Conservation (phyloP, 805 yeast species). For the Lipomyces kockii region DNA sequence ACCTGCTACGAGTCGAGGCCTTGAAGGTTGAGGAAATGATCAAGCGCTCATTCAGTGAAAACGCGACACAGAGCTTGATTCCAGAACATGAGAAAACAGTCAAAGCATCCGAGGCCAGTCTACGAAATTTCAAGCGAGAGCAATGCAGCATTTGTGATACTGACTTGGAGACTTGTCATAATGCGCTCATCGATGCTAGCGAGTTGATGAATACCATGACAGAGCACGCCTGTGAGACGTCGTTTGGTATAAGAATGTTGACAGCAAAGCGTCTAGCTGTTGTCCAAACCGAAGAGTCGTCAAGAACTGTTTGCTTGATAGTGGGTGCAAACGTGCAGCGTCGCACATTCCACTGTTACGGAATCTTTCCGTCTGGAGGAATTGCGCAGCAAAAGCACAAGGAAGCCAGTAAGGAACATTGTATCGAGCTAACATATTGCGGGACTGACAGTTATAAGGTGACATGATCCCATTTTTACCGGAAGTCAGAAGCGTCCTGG, state of each 20-base stretch:
- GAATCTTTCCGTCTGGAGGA: conserved; percentile 18
- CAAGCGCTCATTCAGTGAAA: conserved; percentile 92
- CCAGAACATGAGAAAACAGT: conserved; percentile 83
- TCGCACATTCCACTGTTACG: conserved; percentile 26
- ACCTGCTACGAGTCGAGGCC: conserved; percentile 89
- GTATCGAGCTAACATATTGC: neutral
- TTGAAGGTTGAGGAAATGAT: conserved; percentile 98
- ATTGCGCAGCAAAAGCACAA: conserved; percentile 12
- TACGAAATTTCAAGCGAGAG: conserved; percentile 48
- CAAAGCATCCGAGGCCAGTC: conserved; percentile 54
- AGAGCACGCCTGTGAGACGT: conserved; percentile 53
- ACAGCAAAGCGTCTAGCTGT: conserved; percentile 38
- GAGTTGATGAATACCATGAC: conserved; percentile 54
- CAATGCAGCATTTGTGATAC: conserved; percentile 47
- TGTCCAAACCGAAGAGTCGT: conserved; percentile 30
- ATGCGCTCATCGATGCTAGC: conserved; percentile 54
- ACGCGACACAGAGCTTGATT: conserved; percentile 77
- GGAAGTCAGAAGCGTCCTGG: conserved; percentile 12
- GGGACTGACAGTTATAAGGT: neutral
- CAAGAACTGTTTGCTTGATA: conserved; percentile 31
- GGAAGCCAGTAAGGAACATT: conserved; percentile 6
- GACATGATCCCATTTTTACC: conserved; percentile 33
- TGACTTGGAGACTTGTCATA: conserved; percentile 55
- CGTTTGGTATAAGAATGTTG: conserved; percentile 55
- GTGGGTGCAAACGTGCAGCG: conserved; percentile 24